Evolutionary conservation across 164 flowering plant genomes (phyloP), one percentile per base, ranked within the genome.

Genomic region (Umbilicus rupestris): DNA sequence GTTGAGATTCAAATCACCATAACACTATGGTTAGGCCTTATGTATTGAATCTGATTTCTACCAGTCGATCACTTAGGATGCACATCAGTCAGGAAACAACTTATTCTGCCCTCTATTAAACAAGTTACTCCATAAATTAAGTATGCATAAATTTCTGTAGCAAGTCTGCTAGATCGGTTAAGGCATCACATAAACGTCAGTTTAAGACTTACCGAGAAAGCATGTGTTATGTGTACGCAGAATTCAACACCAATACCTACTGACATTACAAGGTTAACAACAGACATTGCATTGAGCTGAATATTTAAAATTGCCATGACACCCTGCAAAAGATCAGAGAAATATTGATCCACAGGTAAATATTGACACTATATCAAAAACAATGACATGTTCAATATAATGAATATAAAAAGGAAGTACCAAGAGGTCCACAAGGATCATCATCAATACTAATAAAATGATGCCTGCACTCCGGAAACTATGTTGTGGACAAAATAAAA

Each of bases 191-290:
- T 17, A 0, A 28, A 7, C 31, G 15, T 10, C 16, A 63, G 39
- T 8, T 16, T 12, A 15, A 28, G 59, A 79, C 96, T 83, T 17
- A 95, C 99, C 82, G 82, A 76, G 78, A 95, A 95, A 66, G 98
- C 94, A 79, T 95, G 98, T 41, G 88, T 83, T 67, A 90, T 84
- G 64, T 95, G 98, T 63, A 95, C 97, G 65, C 97, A 95, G 70
- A 95, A 95, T 79, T 95, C 99, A 67, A 95, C 98, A 49, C 87
- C 89, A 64, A 92, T 95, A 50, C 99, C 99, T 35, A 92, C 90
- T 19, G 99, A 73, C 99, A 95, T 95, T 12, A 95, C 81, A 50
- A 95, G 96, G 74, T 95, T 95, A 47, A 95, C 99, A 58, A 95
- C 95, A 42, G 99, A 95, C 45, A 95, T 74, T 33, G 99, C 99